Evolutionary conservation across 2,329 filamentous ascomycete genomes (phyloP).

Genomic region (Xylariales sp.): DNA sequence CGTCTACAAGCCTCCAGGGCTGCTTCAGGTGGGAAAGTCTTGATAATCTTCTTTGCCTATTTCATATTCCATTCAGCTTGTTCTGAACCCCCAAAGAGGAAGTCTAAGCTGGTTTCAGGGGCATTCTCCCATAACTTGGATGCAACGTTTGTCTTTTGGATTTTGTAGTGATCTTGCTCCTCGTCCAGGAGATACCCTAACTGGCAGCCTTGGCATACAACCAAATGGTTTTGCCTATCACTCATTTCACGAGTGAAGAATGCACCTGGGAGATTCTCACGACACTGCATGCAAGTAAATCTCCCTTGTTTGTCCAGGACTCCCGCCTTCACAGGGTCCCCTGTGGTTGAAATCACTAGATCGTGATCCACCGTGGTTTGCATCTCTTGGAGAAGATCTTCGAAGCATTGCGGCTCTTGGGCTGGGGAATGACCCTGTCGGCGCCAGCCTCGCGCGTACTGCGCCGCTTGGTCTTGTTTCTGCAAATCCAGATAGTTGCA

Average conservation of each 20-base stretch:
- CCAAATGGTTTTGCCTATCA: background rate
- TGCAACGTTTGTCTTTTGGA: background rate
- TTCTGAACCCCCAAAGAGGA: background rate
- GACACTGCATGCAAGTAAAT: background rate
- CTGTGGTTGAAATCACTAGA: background rate
- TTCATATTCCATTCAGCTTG: background rate
- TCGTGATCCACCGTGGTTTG: background rate
- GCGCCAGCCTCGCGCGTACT: too few species aligned
- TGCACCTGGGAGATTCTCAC: background rate
- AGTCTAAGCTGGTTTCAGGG: background rate
- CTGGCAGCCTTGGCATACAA: conserved; percentile 3
- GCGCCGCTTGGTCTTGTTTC: too few species aligned
- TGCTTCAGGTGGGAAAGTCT: too few species aligned
- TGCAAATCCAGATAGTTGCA: background rate
- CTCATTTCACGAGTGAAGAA: background rate
- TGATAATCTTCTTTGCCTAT: too few species aligned
- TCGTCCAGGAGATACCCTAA: background rate
- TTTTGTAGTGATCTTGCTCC: background rate
- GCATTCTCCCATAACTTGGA: background rate
- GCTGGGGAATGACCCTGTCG: too few species aligned
- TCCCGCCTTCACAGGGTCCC: background rate
- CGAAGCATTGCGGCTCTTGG: too few species aligned
- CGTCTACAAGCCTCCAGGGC: too few species aligned
- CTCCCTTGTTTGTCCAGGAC: conserved; percentile 5
- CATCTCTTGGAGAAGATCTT: too few species aligned